phyloP scores from a whole-genome alignment of 2,329 filamentous ascomycete species.

The Fusarium sp. region DNA sequence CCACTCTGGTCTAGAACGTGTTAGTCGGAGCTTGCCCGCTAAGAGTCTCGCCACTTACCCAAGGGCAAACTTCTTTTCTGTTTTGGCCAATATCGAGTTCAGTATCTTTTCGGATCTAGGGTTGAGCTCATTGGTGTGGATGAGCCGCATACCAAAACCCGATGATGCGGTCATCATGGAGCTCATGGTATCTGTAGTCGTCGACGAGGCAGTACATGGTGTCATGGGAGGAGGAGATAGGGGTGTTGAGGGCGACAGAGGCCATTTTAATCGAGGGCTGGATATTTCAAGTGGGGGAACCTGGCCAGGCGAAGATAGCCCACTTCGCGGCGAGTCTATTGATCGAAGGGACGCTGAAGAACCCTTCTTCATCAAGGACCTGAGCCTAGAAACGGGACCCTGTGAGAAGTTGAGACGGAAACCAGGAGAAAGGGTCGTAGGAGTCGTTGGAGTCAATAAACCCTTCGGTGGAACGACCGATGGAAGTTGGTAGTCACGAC shows the following conservation, averaged over 20 bases:
- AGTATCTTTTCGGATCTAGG: constrained; percentile 62
- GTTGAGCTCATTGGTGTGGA: constrained; percentile 61
- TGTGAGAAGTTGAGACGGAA: constrained; percentile 50
- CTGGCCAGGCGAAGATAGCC: constrained; percentile 51
- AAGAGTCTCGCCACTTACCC: constrained; percentile 48
- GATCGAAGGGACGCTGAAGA: constrained; percentile 44
- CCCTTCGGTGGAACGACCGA: constrained; percentile 42
- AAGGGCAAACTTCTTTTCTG: constrained; percentile 60
- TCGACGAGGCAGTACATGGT: constrained; percentile 57
- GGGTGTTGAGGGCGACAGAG: constrained; percentile 55
- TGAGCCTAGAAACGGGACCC: constrained; percentile 51
- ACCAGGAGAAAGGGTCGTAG: constrained; percentile 47
- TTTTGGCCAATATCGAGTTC: constrained; percentile 62
- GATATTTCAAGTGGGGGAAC: constrained; percentile 48
- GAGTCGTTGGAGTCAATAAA: constrained; percentile 45
- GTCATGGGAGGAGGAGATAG: constrained; percentile 60
- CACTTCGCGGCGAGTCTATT: constrained; percentile 39
- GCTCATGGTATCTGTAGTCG: constrained; percentile 50
- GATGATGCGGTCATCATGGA: constrained; percentile 50
- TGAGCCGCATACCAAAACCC: constrained; percentile 62
- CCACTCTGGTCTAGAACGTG: constrained; percentile 53
- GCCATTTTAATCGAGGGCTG: constrained; percentile 47
- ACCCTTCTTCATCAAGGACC: constrained; percentile 49
- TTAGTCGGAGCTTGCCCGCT: constrained; percentile 13
- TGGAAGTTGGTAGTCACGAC: constrained; percentile 68